Evolutionary conservation across 306 rosid species (phyloP).

Genomic region (Begonia masoniana): DNA sequence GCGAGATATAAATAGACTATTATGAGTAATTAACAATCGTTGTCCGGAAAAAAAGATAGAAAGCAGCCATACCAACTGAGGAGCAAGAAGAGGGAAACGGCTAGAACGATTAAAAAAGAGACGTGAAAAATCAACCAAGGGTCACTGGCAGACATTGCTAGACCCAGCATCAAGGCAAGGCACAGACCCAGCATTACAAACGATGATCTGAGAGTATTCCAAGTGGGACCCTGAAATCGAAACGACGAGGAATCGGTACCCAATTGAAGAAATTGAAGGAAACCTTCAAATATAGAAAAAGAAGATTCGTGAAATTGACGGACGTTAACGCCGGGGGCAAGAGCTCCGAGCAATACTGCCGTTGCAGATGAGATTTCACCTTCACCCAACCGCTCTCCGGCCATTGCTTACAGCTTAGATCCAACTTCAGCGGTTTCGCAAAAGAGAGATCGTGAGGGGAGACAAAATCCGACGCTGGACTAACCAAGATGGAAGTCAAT

Average conservation of each 20-base stretch:
- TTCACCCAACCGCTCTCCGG: conserved; percentile 14
- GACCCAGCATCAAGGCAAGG: conserved; percentile 60
- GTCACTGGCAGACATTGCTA: conserved; percentile 84
- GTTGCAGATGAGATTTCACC: conserved; percentile 53
- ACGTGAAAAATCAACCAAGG: conserved; percentile 69
- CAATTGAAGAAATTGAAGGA: not conserved
- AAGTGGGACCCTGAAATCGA: conserved; percentile 59
- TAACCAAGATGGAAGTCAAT: too few species aligned
- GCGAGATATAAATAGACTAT: too few species aligned
- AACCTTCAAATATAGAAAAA: not conserved
- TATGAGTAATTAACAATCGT: too few species aligned
- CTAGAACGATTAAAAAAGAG: conserved; percentile 54
- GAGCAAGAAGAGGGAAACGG: conserved; percentile 59
- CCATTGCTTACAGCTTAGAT: conserved; percentile 25
- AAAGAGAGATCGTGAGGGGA: not conserved
- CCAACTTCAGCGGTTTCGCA: not conserved
- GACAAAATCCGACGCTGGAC: too few species aligned
- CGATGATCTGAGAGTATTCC: conserved; percentile 55
- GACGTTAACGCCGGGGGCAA: conserved; percentile 89
- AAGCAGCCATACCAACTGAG: conserved; percentile 57
- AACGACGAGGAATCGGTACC: conserved; percentile 1
- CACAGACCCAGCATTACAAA: conserved; percentile 67
- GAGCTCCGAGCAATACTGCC: conserved; percentile 79
- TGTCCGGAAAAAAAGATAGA: too few species aligned
- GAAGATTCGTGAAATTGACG: conserved; percentile 10